Conservation (phyloP, 2,329 filamentous ascomycete species). For the Paraphoma chrysanthemicola region DNA sequence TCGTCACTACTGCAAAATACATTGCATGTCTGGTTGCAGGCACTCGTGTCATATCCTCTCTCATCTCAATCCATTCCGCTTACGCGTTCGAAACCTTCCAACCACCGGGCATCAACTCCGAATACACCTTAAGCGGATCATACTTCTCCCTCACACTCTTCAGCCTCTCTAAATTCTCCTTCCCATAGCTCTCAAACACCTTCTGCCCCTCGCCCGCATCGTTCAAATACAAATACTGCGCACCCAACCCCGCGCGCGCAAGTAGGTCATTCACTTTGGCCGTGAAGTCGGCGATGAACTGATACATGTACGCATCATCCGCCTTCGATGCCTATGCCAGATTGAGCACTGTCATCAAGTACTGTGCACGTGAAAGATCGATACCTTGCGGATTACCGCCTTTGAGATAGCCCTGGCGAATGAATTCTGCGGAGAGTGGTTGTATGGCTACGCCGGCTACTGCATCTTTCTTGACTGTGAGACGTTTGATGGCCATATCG, state of each 20-base stretch:
- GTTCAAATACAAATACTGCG: slow-evolving; percentile 10
- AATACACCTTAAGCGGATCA: slow-evolving; percentile 26
- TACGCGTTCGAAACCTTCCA: too few relatives aligned
- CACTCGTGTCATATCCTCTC: too few relatives aligned
- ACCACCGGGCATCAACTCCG: too few relatives aligned
- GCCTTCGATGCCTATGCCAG: not conserved
- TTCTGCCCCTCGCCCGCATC: slow-evolving; percentile 26
- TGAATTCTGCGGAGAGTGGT: slow-evolving; percentile 9
- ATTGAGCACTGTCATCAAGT: not conserved
- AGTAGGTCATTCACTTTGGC: not conserved
- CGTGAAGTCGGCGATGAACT: not conserved
- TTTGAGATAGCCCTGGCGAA: not conserved
- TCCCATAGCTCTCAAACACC: slow-evolving; percentile 28
- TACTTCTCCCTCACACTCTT: slow-evolving; percentile 32
- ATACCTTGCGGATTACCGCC: slow-evolving; percentile 13
- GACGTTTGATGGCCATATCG: slow-evolving; percentile 1
- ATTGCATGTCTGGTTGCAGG: too few relatives aligned
- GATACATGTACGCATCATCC: not conserved
- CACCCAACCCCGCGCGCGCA: not conserved
- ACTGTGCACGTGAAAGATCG: not conserved
- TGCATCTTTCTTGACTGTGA: not conserved
- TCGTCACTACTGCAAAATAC: too few relatives aligned
- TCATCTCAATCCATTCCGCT: too few relatives aligned
- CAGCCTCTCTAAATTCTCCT: slow-evolving; percentile 28
- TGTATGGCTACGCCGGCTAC: slow-evolving; percentile 5